Base-by-base conservation (phyloP, 495 filamentous ascomycete species). In the Lophiotrema nucula region DNA sequence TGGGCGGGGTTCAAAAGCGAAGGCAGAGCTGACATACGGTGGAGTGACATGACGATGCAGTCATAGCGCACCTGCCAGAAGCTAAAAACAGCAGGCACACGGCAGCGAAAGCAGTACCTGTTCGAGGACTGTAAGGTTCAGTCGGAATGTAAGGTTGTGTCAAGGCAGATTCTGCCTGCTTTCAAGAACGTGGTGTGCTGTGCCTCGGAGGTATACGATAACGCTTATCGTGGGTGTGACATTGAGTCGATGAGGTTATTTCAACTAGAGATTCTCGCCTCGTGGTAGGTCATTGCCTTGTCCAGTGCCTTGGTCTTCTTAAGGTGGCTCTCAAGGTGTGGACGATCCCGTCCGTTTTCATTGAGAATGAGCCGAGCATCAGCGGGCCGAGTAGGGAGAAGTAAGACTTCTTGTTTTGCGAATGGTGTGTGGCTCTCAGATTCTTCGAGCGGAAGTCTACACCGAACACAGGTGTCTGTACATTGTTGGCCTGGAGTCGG, bases 401-500 rank as follows among this genome's bases (percentile, higher is more conserved):
- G 8, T n/a, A n/a, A 8, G 31, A 8, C 31, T n/a, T 8, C 31
- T 35, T 8, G n/a, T 35, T n/a, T 8, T 8, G 8, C n/a, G 31
- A 35, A 35, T 8, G n/a, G 31, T 8, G 8, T 35, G 31, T 48
- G 43, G 47, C 22, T 42, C 15, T 48, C n/a, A 22, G n/a, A n/a
- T n/a, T n/a, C n/a, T n/a, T n/a, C n/a, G 33, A 26, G 43, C 25
- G 28, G 18, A 15, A 19, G 41, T 48, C 56, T 50, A 50, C 55
- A 59, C 55, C 16, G 45, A 44, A 52, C 47, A 58, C 55, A 58
- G 35, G 61, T 64, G 61, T 48, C 37, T 64, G 44, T 59, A 64
- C 55, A 39, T 59, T 53, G 61, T 64, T 64, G 61, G 61, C 45
- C 35, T 31, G 11, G 41, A 38, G 35, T 22, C 21, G 24, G 53